phyloP scores from a whole-genome alignment of 306 rosid genomes.

The Oxytropis ochrocephala region DNA sequence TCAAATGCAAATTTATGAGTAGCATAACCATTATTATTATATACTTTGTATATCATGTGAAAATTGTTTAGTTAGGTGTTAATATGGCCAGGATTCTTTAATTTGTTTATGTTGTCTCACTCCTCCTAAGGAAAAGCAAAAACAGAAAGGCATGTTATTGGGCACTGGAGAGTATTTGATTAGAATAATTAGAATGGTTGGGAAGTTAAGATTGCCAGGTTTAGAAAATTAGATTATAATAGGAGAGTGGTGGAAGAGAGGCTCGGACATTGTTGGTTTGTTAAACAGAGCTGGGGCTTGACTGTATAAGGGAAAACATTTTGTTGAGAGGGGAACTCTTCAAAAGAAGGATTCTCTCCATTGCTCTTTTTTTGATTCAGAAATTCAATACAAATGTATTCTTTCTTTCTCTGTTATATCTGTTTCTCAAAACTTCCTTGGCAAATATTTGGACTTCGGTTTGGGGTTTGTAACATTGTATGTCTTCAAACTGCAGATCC shows the following conservation, averaged over 20 bases:
- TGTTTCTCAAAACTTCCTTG: background rate
- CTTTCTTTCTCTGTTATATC: background rate
- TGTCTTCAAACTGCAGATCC: background rate
- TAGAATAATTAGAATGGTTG: background rate
- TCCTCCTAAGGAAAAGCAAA: background rate
- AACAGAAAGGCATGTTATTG: background rate
- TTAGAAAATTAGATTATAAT: background rate
- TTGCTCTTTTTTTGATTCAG: slow-evolving; percentile 2
- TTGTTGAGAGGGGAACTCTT: background rate
- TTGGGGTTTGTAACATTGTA: background rate
- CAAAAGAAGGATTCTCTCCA: background rate
- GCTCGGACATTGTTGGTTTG: background rate
- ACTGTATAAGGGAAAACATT: background rate
- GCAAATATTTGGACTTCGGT: background rate
- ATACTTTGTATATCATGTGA: background rate
- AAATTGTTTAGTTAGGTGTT: background rate
- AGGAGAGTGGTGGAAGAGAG: background rate
- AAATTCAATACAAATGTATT: background rate
- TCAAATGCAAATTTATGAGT: background rate
- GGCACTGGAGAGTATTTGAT: background rate
- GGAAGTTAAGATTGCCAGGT: background rate
- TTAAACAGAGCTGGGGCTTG: background rate
- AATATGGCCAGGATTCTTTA: background rate
- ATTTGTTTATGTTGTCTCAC: background rate
- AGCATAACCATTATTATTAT: background rate